Conservation (phyloP, 345 rosid species). For the Isatis tinctoria region DNA sequence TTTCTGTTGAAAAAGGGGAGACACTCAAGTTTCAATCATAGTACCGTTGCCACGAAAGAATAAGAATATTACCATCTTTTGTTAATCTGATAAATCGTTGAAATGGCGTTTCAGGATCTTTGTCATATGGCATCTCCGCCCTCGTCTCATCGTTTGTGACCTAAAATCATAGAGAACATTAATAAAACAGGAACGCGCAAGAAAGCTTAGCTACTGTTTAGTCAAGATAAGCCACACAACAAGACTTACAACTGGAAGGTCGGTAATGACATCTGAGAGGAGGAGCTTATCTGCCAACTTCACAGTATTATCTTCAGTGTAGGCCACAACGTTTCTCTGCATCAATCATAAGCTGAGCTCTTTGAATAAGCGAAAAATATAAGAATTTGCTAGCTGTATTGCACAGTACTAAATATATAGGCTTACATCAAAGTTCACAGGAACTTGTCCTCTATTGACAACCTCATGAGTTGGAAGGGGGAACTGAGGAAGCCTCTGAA, state of each 20-base stretch:
- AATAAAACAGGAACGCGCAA: neutral
- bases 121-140: slow-evolving; percentile 17
- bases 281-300: slow-evolving; percentile 5
- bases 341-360: neutral
- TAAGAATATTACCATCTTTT: slow-evolving; percentile 22
- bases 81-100: slow-evolving; percentile 24
- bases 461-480: slow-evolving; percentile 85
- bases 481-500: slow-evolving; percentile 64
- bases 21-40: slow-evolving; percentile 26
- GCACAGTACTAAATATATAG: neutral
- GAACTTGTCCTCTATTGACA: slow-evolving; percentile 48
- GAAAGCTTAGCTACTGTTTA: neutral
- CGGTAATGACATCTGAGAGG: neutral
- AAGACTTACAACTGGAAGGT: slow-evolving; percentile 38
- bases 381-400: neutral
- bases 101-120: slow-evolving; percentile 16
- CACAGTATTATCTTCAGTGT: neutral
- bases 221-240: neutral
- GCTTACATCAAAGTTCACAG: slow-evolving; percentile 58
- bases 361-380: neutral
- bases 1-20: neutral
- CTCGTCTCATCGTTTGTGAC: slow-evolving; percentile 11
- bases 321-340: slow-evolving; percentile 9
- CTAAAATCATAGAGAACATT: slow-evolving; percentile 16
- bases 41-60: neutral